A percentile compares a stretch with the other conserved stretches of the same genome.
phyloP scores from a whole-genome alignment of 352 stramenopile species.

The Globisporangium ultimum region DNA sequence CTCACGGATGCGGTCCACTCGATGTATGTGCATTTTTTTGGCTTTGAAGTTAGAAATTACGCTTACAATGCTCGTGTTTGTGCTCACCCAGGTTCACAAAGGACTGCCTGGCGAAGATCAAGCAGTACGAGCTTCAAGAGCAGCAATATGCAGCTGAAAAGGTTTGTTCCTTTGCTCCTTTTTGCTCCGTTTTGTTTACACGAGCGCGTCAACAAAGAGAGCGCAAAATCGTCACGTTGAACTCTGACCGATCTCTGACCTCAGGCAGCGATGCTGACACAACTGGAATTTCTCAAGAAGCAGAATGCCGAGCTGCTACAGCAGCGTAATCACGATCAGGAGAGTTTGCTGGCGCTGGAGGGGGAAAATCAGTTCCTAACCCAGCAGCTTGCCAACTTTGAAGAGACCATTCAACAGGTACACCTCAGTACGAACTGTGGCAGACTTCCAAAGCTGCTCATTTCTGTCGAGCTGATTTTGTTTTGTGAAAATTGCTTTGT shows the following conservation, averaged over 20 bases:
- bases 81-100: conserved; percentile 17
- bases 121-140: conserved; percentile 27
- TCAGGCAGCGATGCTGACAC: conserved; percentile 22
- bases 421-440: background rate
- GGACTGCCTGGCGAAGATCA: conserved; percentile 41
- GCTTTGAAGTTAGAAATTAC: background rate
- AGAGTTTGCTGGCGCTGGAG: conserved; percentile 13
- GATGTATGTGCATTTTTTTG: conserved; percentile 12
- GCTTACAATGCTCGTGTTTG: conserved; percentile 3
- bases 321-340: conserved; percentile 13
- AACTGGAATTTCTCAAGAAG: conserved; percentile 19
- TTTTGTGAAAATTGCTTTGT: background rate
- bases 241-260: background rate
- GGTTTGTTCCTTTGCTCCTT: conserved; percentile 11
- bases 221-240: background rate
- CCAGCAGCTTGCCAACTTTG: conserved; percentile 1
- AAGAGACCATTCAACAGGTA: conserved; percentile 13
- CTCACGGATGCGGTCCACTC: conserved; percentile 49
- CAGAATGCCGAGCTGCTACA: conserved; percentile 24
- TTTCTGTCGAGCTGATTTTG: background rate
- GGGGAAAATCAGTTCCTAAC: conserved; percentile 2
- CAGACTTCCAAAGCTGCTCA: background rate
- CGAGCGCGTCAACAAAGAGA: too few species aligned
- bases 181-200: too few species aligned
- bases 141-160: conserved; percentile 32